Base-by-base conservation (phyloP, 179 eudicot species). In the Dionaea muscipula region DNA sequence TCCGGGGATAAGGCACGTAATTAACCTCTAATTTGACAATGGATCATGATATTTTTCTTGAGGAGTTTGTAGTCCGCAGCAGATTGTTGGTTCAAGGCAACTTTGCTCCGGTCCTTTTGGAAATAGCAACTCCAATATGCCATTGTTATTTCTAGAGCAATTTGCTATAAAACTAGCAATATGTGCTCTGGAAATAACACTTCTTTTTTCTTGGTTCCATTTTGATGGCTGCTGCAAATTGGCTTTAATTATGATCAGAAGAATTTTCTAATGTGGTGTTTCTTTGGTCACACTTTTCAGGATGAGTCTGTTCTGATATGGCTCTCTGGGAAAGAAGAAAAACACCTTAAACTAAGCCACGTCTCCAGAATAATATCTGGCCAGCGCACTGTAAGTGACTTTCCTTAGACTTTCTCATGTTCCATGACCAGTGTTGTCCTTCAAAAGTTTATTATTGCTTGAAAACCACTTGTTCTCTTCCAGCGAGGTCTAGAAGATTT, bases 261-360 rank as follows among this genome's bases (percentile, higher is more conserved):
- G 26, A 18, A 31, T 39, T 19, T 57, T 59, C 3, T 37, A 26
- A 48, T 53, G n/a, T 40, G 38, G 18, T 28, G n/a, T 48, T 56
- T 50, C 19, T 31, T 53, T 66, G 63, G 50, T 53, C 26, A 16
- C 60, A 61, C 45, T 59, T 72, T 72, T 68, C 83, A 90, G 97
- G 95, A 90, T 69, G 97, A 86, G 69, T 79, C 97, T 72, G 73
- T 78, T 59, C 68, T 90, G 64, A 80, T 87, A 72, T 91, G 98
- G 98, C 77, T 78, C 71, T 91, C 95, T 10, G 95, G 88, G 38
- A 91, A 87, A 72, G 98, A 91, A 71, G 94, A 91, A 77, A 91
- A 87, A 69, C 91, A 82, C 59, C 82, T 91, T 49, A 91, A 81
- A 72, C 76, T 91, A 49, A 82, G 81, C 71, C 87, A 84, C 61